These are phyloP conservation scores for Ceratocystis harringtonii DNA, from an alignment of 2,329 filamentous ascomycete species.

Conservation along the genomic window DNA sequence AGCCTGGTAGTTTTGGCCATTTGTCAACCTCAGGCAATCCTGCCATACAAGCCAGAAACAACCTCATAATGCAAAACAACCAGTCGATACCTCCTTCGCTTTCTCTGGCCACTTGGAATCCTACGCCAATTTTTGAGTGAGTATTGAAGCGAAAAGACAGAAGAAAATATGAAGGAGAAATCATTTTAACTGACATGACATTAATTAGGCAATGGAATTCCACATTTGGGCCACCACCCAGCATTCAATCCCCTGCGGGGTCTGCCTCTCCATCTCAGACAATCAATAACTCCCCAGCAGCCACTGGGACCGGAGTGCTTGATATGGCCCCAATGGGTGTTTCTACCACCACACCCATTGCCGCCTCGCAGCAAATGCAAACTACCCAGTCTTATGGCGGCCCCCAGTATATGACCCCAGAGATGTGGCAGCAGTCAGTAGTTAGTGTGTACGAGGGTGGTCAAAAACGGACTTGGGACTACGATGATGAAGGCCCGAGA, in stretches of 20 bases:
- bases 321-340: conserved; percentile 10
- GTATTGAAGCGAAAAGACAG: conserved; percentile 25
- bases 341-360: conserved; percentile 19
- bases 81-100: conserved; percentile 41
- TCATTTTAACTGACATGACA: background rate
- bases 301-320: background rate
- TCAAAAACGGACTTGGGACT: conserved; percentile 48
- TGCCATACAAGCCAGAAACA: conserved; percentile 21
- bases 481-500: conserved; percentile 27
- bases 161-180: background rate
- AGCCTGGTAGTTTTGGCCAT: conserved; percentile 6
- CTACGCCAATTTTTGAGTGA: conserved; percentile 78
- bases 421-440: conserved; percentile 61
- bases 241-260: conserved; percentile 8
- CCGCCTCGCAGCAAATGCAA: conserved; percentile 28
- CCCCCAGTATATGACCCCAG: conserved; percentile 49
- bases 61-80: conserved; percentile 25
- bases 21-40: conserved; percentile 4
- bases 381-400: conserved; percentile 30
- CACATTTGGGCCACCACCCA: conserved; percentile 51
- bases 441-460: conserved; percentile 53
- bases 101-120: conserved; percentile 52
- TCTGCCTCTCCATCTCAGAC: conserved; percentile 32
- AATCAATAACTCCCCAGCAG: conserved; percentile 20
- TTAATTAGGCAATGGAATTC: conserved; percentile 73